Percentiles rank a stretch among this genome's conserved stretches.
These are phyloP conservation scores for Mycotypha africana DNA, from an alignment of 371 early-diverging fungal genomes.

Conservation along the genomic window DNA sequence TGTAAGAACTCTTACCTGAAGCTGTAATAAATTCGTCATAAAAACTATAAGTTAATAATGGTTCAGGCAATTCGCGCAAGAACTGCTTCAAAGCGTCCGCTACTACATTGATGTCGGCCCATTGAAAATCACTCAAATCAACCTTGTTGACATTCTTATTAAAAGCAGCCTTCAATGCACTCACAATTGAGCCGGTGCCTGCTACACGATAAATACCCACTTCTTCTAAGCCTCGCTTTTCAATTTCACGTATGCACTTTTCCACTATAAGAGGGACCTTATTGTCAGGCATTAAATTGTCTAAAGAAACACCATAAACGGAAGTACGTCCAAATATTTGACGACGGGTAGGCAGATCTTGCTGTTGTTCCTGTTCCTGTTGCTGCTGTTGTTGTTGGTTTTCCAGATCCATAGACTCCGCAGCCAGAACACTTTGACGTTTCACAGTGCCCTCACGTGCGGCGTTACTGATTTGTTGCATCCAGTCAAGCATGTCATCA, in stretches of 20 bases:
- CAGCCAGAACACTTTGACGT: conserved; percentile 43
- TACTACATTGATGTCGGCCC: conserved; percentile 80
- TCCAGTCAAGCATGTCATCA: conserved; percentile 78
- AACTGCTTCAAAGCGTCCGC: conserved; percentile 93
- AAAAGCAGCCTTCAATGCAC: conserved; percentile 54
- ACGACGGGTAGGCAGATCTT: not conserved
- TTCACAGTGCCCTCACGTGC: conserved; percentile 73
- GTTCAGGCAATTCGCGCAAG: conserved; percentile 90
- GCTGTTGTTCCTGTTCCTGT: not conserved
- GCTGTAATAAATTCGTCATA: conserved; percentile 81
- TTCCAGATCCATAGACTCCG: conserved; percentile 16
- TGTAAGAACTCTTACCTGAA: conserved; percentile 67
- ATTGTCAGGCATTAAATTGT: conserved; percentile 54
- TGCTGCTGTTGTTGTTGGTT: not conserved
- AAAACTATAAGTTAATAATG: conserved; percentile 77
- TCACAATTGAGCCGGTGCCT: conserved; percentile 64
- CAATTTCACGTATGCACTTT: conserved; percentile 74
- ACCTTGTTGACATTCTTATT: conserved; percentile 53
- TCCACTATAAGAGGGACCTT: conserved; percentile 56
- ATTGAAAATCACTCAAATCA: conserved; percentile 58
- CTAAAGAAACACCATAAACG: conserved; percentile 63
- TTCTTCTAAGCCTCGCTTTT: conserved; percentile 75
- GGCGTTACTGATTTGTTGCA: conserved; percentile 64
- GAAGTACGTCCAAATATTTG: conserved; percentile 7
- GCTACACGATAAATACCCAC: conserved; percentile 82